Conservation (phyloP, 208 protist genomes). For the Leishmania mexicana region DNA sequence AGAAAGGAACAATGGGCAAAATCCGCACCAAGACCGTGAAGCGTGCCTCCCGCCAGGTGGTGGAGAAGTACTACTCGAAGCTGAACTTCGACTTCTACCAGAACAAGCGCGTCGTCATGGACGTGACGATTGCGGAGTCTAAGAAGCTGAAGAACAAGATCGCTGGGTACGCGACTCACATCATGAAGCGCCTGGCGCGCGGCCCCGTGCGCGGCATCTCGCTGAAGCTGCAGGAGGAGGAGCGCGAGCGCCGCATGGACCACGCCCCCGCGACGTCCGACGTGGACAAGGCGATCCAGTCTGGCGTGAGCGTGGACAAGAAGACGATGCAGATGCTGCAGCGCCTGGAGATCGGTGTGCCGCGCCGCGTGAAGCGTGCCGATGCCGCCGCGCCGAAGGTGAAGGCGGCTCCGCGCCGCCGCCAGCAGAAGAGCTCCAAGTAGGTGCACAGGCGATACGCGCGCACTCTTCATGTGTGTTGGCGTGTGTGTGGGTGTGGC, state of each 20-base stretch:
- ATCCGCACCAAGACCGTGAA: slow-evolving; percentile 99
- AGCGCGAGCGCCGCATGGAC: slow-evolving; percentile 99
- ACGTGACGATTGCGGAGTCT: slow-evolving; percentile 98
- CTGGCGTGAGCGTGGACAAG: slow-evolving; percentile 91
- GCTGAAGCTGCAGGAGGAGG: slow-evolving; percentile 99
- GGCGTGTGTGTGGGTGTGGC: not conserved
- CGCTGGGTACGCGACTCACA: slow-evolving; percentile 98
- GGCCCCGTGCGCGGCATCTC: slow-evolving; percentile 99
- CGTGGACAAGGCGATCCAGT: slow-evolving; percentile 85
- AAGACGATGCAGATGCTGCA: slow-evolving; percentile 88
- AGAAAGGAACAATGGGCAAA: slow-evolving; percentile 93
- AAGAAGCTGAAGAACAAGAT: slow-evolving; percentile 99
- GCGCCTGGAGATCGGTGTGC: slow-evolving; percentile 84
- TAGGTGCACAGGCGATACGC: not conserved
- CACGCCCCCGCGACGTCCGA: slow-evolving; percentile 96
- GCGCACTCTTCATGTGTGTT: not conserved
- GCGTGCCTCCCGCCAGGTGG: slow-evolving; percentile 98
- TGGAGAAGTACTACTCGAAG: slow-evolving; percentile 99
- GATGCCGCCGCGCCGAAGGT: slow-evolving; percentile 96
- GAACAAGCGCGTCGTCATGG: slow-evolving; percentile 98
- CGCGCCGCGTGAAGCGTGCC: slow-evolving; percentile 61
- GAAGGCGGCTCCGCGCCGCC: slow-evolving; percentile 97
- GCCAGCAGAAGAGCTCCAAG: slow-evolving; percentile 98
- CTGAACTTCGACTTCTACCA: slow-evolving; percentile 99
- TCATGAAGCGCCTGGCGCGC: slow-evolving; percentile 98